phyloP scores from a whole-genome alignment of 2,329 filamentous ascomycete genomes.

The Xylariaceae sp. region DNA sequence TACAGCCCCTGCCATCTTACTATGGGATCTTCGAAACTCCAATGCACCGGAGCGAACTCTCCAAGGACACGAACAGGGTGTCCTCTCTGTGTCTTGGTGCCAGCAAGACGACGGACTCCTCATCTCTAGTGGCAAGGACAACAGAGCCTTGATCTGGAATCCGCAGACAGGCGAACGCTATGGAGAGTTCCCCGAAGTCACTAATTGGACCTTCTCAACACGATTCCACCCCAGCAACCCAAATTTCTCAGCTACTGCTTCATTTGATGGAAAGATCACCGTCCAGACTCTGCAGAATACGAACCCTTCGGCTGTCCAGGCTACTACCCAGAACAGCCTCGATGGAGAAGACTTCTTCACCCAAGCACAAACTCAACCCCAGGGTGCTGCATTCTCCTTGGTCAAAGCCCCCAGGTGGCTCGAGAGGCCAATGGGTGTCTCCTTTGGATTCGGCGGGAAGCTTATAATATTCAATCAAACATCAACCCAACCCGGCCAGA shows the following conservation, averaged over 20 bases:
- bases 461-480: conserved; percentile 69
- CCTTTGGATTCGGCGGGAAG: conserved; percentile 95
- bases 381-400: conserved; percentile 84
- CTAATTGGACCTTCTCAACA: conserved; percentile 99
- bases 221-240: conserved; percentile 93
- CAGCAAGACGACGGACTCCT: conserved; percentile 82
- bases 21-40: conserved; percentile 95
- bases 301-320: conserved; percentile 69
- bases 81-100: conserved; percentile 95
- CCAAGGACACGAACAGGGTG: conserved; percentile 88
- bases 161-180: conserved; percentile 82
- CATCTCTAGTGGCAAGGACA: conserved; percentile 94
- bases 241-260: conserved; percentile 86
- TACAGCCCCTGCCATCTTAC: conserved; percentile 77
- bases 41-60: conserved; percentile 88
- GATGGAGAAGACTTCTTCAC: conserved; percentile 97
- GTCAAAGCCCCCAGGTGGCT: conserved; percentile 86
- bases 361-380: conserved; percentile 85
- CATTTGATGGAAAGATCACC: conserved; percentile 94
- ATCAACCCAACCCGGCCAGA: conserved; percentile 57
- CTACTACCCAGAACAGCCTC: conserved; percentile 62
- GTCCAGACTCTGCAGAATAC: conserved; percentile 94
- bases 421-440: conserved; percentile 76
- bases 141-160: conserved; percentile 93
- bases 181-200: conserved; percentile 93